Evolutionary conservation across 2,329 filamentous ascomycete species (phyloP).

Genomic region (Lachnellula subtilissima): DNA sequence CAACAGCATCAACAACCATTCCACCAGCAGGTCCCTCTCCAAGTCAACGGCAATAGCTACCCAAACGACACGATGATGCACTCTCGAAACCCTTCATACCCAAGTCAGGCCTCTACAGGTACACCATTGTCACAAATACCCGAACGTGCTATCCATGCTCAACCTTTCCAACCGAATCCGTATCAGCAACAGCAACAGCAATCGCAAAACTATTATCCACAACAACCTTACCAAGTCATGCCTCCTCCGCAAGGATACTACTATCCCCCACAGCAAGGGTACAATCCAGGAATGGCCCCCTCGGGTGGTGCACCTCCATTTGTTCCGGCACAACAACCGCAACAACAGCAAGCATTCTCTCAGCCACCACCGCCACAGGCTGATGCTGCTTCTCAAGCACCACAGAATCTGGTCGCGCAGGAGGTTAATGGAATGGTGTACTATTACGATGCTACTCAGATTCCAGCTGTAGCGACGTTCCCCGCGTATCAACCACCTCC

Average conservation of each 20-base stretch:
- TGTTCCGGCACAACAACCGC: slow-evolving; percentile 26
- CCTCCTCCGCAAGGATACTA: slow-evolving; percentile 61
- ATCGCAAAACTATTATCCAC: slow-evolving; percentile 51
- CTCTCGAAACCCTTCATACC: slow-evolving; percentile 62
- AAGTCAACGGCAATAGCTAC: slow-evolving; percentile 57
- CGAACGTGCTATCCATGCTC: slow-evolving; percentile 85
- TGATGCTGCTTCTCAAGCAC: slow-evolving; percentile 40
- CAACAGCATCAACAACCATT: slow-evolving; percentile 78
- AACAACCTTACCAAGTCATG: slow-evolving; percentile 50
- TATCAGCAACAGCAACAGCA: slow-evolving; percentile 48
- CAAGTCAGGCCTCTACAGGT: slow-evolving; percentile 64
- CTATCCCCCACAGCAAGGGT: slow-evolving; percentile 50
- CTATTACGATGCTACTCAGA: slow-evolving; percentile 79
- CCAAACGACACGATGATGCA: slow-evolving; percentile 51
- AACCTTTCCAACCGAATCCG: slow-evolving; percentile 75
- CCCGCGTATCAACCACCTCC: slow-evolving; percentile 42
- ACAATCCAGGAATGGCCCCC: slow-evolving; percentile 41
- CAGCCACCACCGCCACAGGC: slow-evolving; percentile 16
- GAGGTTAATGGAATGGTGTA: slow-evolving; percentile 96
- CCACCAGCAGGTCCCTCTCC: slow-evolving; percentile 86
- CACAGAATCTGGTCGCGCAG: slow-evolving; percentile 66
- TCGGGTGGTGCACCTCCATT: slow-evolving; percentile 29
- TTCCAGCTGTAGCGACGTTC: slow-evolving; percentile 42
- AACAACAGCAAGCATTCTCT: slow-evolving; percentile 27
- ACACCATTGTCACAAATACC: slow-evolving; percentile 90